Conservation (phyloP, 1,284 basidiomycete genomes). For the Heterobasidion parviporum region DNA sequence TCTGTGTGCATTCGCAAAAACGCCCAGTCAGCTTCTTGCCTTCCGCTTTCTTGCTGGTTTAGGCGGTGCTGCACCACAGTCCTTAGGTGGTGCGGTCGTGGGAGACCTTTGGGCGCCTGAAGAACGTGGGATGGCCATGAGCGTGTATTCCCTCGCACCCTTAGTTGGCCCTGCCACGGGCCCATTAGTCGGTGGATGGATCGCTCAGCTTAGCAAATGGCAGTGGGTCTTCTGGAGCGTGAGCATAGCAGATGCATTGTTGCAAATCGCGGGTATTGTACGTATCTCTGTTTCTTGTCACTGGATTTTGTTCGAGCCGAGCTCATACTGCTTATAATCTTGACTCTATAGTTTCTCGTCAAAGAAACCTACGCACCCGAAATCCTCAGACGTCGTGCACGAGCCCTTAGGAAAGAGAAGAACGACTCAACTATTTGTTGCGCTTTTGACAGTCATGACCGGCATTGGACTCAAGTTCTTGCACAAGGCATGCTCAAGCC, state of each 20-base stretch:
- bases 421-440: background rate
- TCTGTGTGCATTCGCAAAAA: constrained; percentile 55
- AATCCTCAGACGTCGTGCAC: background rate
- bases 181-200: constrained; percentile 1
- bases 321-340: background rate
- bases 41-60: constrained; percentile 58
- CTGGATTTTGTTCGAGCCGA: background rate
- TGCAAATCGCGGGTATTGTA: background rate
- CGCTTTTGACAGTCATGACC: background rate
- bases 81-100: constrained; percentile 63
- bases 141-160: constrained; percentile 61
- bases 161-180: constrained; percentile 59
- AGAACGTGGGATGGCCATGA: constrained; percentile 59
- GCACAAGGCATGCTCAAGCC: constrained; percentile 27
- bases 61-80: constrained; percentile 45
- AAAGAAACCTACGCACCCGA: background rate
- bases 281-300: background rate
- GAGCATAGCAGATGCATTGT: background rate
- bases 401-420: background rate
- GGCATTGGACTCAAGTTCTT: background rate
- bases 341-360: background rate
- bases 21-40: constrained; percentile 42
- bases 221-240: constrained; percentile 6
- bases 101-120: constrained; percentile 66
- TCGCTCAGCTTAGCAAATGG: constrained; percentile 4